Percentiles rank a stretch among this genome's conserved stretches.
Evolutionary conservation across 2,329 filamentous ascomycete species (phyloP).

Genomic region (Erysiphe pisi): DNA sequence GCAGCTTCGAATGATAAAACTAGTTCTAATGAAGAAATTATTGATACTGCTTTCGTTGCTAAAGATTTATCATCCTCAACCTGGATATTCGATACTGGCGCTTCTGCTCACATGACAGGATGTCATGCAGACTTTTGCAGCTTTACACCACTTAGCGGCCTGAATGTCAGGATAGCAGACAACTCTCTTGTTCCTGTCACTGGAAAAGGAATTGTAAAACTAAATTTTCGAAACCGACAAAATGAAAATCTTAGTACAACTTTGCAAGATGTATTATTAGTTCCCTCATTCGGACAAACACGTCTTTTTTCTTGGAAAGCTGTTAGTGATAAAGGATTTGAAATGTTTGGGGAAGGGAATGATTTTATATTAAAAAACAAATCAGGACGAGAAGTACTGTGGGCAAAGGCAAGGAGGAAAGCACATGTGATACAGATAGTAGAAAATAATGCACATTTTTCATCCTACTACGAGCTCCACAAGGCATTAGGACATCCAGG

Average conservation of each 20-base stretch:
- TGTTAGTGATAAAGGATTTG: neutral
- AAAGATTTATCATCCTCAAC: neutral
- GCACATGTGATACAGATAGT: neutral
- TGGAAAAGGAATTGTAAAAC: neutral
- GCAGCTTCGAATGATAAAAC: neutral
- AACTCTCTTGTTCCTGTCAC: neutral
- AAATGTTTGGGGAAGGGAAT: slow-evolving; percentile 15
- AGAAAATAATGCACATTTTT: slow-evolving; percentile 6
- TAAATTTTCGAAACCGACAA: neutral
- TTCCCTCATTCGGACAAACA: slow-evolving; percentile 24
- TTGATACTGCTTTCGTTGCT: neutral
- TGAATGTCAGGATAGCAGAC: neutral
- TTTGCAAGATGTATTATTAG: slow-evolving; percentile 20
- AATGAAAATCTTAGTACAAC: neutral
- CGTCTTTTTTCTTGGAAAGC: slow-evolving; percentile 25
- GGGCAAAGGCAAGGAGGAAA: neutral
- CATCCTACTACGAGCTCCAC: neutral
- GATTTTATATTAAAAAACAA: neutral
- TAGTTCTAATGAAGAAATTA: neutral
- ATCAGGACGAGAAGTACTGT: neutral
- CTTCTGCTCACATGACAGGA: slow-evolving; percentile 24
- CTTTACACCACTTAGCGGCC: neutral
- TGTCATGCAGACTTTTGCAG: neutral
- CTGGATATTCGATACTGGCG: slow-evolving; percentile 24
- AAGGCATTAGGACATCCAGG: slow-evolving; percentile 24